Base-by-base conservation (phyloP, 768 basidiomycete genomes). In the Suillus tomentosus region DNA sequence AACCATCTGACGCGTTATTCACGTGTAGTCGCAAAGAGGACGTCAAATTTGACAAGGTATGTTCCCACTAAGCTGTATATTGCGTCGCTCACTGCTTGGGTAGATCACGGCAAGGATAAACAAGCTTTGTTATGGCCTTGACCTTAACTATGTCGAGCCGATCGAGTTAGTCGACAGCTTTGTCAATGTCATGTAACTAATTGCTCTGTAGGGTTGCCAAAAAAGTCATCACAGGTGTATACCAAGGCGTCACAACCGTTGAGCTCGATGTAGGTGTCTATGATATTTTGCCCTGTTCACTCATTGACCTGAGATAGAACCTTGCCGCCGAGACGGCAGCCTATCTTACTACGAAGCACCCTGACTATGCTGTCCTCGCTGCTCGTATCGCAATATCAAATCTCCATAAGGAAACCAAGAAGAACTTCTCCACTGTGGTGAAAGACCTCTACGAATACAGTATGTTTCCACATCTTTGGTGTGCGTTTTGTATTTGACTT, bases 311-410 rank as follows among this genome's bases (percentile, higher is more conserved):
- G 31, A 24, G 24, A 9, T 62, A 96, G 95, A 98, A 97, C 76
- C 89, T 98, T 47, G 96, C 96, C 0, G 90, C 96, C 8, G 96
- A 98, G 79, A 99, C 97, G 4, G 95, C 97, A 10, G 97, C 97
- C 0, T 98, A 90, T 75, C 87, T 99, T 66, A 99, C 97, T 5
- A 99, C 96, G 34, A 95, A 94, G 69, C 95, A 96, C 73, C 95
- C 96, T 9, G 97, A 99, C 75, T 99, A 99, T 71, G 97, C 97
- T 31, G 89, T 99, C 65, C 93, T 99, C 67, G 97, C 97, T 6
- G 97, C 97, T 24, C 94, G 97, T 64, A 99, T 99, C 61, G 97
- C 97, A 62, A 95, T 99, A 71, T 98, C 96, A 57, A 99, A 99
- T 74, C 80, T 99, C 13, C 97, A 99, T 85, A 99, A 99, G 73